Percentiles rank a stretch among this genome's conserved stretches.
Conservation (phyloP, 768 basidiomycete species). For the Leucogyrophana mollusca region DNA sequence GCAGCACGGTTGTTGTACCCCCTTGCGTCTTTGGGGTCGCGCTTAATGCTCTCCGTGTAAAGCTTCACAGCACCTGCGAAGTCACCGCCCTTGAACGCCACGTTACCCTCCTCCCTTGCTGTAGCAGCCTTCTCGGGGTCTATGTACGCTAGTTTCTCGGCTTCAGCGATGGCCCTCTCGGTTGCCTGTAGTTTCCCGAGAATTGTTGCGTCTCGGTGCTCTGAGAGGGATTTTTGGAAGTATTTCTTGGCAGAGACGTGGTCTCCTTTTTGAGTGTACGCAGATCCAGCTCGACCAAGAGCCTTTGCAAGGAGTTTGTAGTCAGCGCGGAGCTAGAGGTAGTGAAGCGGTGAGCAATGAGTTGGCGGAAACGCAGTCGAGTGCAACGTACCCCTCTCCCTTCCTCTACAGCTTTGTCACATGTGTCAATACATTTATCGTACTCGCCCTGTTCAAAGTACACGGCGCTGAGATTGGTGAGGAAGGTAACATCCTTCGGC, state of each 20-base stretch:
- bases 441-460: slow-evolving; percentile 94
- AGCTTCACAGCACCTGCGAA: slow-evolving; percentile 89
- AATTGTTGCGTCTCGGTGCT: slow-evolving; percentile 93
- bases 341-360: neutral
- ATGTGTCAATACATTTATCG: slow-evolving; percentile 86
- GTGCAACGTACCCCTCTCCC: slow-evolving; percentile 64
- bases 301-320: slow-evolving; percentile 97
- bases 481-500: slow-evolving; percentile 91
- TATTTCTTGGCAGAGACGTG: slow-evolving; percentile 78
- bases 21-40: slow-evolving; percentile 83
- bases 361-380: neutral
- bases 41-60: slow-evolving; percentile 96
- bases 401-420: slow-evolving; percentile 96
- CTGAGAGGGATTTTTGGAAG: slow-evolving; percentile 90
- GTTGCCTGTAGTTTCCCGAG: slow-evolving; percentile 85
- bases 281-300: slow-evolving; percentile 82
- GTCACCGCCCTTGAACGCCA: slow-evolving; percentile 87
- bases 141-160: slow-evolving; percentile 80
- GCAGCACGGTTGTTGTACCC: slow-evolving; percentile 99
- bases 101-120: slow-evolving; percentile 92
- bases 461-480: slow-evolving; percentile 88
- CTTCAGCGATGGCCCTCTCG: slow-evolving; percentile 77
- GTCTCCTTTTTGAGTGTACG: slow-evolving; percentile 83
- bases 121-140: slow-evolving; percentile 78
- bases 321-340: slow-evolving; percentile 81